Percentiles rank a stretch among this genome's conserved stretches.
phyloP scores from a whole-genome alignment of 2,329 filamentous ascomycete species.

The Metarhizium sp. region DNA sequence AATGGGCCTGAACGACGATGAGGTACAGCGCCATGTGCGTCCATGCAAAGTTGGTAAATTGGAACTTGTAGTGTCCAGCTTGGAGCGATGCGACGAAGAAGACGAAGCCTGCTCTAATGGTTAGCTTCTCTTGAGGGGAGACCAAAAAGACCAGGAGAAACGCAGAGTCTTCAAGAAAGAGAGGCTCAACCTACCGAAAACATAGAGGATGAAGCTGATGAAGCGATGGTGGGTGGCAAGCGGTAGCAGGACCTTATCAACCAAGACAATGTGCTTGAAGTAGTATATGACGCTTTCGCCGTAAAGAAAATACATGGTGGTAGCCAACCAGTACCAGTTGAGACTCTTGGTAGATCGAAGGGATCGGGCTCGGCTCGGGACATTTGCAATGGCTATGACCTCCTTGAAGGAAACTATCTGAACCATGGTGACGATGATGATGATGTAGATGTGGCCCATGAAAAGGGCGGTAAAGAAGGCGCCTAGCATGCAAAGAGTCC shows the following conservation, averaged over 20 bases:
- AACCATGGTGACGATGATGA: constrained; percentile 82
- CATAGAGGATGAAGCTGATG: constrained; percentile 97
- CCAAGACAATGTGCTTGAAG: constrained; percentile 96
- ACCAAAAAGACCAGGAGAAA: not conserved
- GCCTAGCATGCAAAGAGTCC: constrained; percentile 96
- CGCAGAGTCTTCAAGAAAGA: not conserved
- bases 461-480: constrained; percentile 89
- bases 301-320: constrained; percentile 98
- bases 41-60: constrained; percentile 99
- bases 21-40: constrained; percentile 98
- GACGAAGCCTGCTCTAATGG: constrained; percentile 63
- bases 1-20: constrained; percentile 95
- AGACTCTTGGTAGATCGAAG: constrained; percentile 90
- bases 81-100: constrained; percentile 95
- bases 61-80: constrained; percentile 94
- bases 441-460: constrained; percentile 95
- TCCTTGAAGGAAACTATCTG: constrained; percentile 99
- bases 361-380: constrained; percentile 83
- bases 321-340: constrained; percentile 99
- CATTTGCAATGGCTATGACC: constrained; percentile 94
- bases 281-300: constrained; percentile 99
- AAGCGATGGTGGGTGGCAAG: constrained; percentile 96
- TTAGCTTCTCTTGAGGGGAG: constrained; percentile 7
- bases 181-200: constrained; percentile 63
- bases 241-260: constrained; percentile 85